Evolutionary conservation across 2,329 filamentous ascomycete species (phyloP).

Genomic region (Fusarium tuaranense): DNA sequence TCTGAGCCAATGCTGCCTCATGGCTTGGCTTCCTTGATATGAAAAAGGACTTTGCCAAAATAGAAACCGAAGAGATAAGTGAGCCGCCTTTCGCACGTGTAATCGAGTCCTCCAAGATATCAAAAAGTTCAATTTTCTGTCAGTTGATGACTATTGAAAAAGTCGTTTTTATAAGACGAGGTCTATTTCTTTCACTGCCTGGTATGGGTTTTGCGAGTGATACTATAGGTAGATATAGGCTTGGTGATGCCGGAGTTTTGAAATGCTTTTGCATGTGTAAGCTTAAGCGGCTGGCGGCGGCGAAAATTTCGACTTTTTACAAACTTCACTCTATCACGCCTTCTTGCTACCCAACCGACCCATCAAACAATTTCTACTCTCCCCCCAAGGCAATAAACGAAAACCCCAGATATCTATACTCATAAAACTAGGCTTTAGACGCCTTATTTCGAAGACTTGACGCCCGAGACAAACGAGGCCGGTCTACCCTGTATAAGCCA

Average conservation of each 20-base stretch:
- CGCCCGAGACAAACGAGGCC: not conserved
- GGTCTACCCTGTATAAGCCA: conserved; percentile 38
- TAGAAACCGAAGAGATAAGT: not conserved
- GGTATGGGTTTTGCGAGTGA: not conserved
- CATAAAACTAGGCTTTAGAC: not conserved
- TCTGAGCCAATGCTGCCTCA: not conserved
- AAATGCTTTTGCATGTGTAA: not conserved
- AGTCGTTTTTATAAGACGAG: not conserved
- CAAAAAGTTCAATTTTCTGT: not conserved
- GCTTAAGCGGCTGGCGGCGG: conserved; percentile 14
- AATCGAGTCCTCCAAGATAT: not conserved
- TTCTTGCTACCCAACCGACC: conserved; percentile 15
- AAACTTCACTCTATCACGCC: conserved; percentile 16
- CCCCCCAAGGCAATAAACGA: not conserved
- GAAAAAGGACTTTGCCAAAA: not conserved
- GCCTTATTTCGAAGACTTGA: not conserved
- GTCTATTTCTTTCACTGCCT: not conserved
- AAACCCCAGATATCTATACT: too few species aligned
- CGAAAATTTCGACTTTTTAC: conserved; percentile 40
- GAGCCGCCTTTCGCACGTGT: not conserved
- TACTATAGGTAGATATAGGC: not conserved
- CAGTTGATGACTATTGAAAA: not conserved
- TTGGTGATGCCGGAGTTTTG: not conserved
- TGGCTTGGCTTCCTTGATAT: not conserved
- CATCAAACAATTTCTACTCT: not conserved